Evolutionary conservation across 2,329 filamentous ascomycete genomes (phyloP).

Genomic region (Pyrenochaeta sp.): DNA sequence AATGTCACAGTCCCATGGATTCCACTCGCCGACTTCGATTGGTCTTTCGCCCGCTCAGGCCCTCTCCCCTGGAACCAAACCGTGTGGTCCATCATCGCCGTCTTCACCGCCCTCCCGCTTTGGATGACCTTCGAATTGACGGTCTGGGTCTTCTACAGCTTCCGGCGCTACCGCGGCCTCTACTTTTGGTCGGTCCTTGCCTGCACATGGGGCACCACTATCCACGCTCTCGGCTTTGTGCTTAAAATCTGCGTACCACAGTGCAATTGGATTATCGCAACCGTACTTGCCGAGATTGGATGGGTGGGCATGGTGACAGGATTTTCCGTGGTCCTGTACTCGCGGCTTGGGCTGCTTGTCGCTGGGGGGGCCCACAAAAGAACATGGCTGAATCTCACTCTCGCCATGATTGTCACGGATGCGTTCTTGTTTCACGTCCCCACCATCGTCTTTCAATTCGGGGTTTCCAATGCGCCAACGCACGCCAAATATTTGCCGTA

Average conservation of each 20-base stretch:
- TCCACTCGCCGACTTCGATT: not conserved
- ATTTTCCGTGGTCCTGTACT: conserved; percentile 66
- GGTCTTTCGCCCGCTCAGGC: not conserved
- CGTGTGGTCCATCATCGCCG: conserved; percentile 10
- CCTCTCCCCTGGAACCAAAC: not conserved
- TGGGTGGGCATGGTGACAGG: conserved; percentile 67
- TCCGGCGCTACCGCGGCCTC: conserved; percentile 53
- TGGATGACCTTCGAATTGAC: conserved; percentile 52
- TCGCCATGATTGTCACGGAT: conserved; percentile 64
- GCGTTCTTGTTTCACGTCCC: conserved; percentile 61
- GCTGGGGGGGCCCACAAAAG: conserved; percentile 56
- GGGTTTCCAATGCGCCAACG: not conserved
- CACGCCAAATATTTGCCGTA: not conserved
- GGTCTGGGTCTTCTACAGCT: conserved; percentile 53
- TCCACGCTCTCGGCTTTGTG: conserved; percentile 50
- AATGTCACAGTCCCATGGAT: not conserved
- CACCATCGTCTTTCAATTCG: conserved; percentile 51
- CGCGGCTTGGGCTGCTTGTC: conserved; percentile 65
- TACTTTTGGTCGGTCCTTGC: conserved; percentile 58
- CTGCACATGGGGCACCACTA: conserved; percentile 50
- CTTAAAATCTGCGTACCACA: conserved; percentile 49
- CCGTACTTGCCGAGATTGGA: conserved; percentile 54
- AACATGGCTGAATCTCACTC: conserved; percentile 41
- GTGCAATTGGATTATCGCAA: conserved; percentile 6
- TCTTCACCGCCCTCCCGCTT: conserved; percentile 22